These are phyloP conservation scores for Macrolepiota fuliginosa DNA, from an alignment of 768 basidiomycete species.

Conservation along the genomic window DNA sequence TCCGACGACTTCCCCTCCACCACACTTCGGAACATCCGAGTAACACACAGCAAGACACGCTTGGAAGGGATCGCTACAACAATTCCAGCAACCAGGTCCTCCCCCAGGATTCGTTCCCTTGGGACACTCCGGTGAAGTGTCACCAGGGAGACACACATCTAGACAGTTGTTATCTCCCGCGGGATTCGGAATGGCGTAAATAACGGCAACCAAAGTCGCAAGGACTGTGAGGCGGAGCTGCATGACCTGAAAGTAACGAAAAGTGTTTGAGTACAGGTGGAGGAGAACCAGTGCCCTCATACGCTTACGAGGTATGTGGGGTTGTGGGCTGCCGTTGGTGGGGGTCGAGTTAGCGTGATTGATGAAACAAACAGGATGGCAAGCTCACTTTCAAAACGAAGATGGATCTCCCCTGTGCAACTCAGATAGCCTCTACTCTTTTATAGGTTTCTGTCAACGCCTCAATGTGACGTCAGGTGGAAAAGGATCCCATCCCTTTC, in stretches of 20 bases:
- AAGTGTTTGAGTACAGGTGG: neutral
- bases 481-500: neutral
- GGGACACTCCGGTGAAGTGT: neutral
- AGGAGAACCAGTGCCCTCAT: neutral
- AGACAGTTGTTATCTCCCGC: neutral
- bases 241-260: neutral
- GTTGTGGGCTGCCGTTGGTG: neutral
- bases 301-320: neutral
- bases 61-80: neutral
- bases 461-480: neutral
- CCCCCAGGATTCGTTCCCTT: neutral
- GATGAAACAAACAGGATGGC: neutral
- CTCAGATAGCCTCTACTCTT: neutral
- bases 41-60: neutral
- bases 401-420: neutral
- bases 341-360: neutral
- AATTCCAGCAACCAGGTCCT: constrained; percentile 1
- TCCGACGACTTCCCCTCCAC: neutral
- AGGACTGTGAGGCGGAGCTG: neutral
- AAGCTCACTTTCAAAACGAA: neutral
- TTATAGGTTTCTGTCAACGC: too few relatives aligned
- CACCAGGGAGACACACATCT: neutral
- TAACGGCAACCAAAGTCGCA: neutral
- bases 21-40: neutral
- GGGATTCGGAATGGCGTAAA: neutral